These are phyloP conservation scores for Trypanosoma mega DNA, from an alignment of 208 protist species.

Conservation along the genomic window DNA sequence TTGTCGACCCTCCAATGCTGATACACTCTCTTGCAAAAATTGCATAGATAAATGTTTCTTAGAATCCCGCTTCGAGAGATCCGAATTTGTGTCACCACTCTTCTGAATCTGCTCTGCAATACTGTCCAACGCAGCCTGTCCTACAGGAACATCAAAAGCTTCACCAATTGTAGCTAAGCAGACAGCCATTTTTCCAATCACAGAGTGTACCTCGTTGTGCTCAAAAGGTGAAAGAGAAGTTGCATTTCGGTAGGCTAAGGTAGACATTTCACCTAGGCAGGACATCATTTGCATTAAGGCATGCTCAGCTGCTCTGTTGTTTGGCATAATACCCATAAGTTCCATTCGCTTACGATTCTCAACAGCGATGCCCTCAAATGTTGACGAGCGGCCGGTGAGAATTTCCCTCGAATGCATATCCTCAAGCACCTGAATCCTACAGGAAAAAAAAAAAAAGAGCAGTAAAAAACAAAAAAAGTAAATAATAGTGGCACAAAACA, in stretches of 20 bases:
- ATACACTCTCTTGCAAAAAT: not conserved
- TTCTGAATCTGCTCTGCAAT: constrained; percentile 30
- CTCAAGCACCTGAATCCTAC: not conserved
- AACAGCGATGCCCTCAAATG: constrained; percentile 55
- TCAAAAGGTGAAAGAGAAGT: constrained; percentile 68
- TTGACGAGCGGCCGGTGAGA: not conserved
- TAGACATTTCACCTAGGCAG: constrained; percentile 64
- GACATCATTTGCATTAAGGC: constrained; percentile 78
- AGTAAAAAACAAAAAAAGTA: not conserved
- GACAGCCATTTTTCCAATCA: constrained; percentile 63
- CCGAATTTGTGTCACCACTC: constrained; percentile 23
- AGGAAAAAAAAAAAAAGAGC: not conserved
- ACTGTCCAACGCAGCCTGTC: constrained; percentile 40
- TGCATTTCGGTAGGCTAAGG: constrained; percentile 45
- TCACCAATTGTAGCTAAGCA: constrained; percentile 59
- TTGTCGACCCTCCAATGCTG: not conserved
- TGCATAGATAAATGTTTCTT: constrained; percentile 1
- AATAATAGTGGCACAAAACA: not conserved
- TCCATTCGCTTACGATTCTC: constrained; percentile 45
- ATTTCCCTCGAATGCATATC: constrained; percentile 18
- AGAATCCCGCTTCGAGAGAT: not conserved
- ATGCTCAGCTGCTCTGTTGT: constrained; percentile 36
- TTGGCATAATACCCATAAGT: constrained; percentile 29
- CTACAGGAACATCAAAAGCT: constrained; percentile 54
- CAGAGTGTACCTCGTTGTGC: constrained; percentile 44